A percentile compares a stretch with the other conserved stretches of the same genome.
phyloP scores from a whole-genome alignment of 305 asterid genomes.

The Solanum hybrid region DNA sequence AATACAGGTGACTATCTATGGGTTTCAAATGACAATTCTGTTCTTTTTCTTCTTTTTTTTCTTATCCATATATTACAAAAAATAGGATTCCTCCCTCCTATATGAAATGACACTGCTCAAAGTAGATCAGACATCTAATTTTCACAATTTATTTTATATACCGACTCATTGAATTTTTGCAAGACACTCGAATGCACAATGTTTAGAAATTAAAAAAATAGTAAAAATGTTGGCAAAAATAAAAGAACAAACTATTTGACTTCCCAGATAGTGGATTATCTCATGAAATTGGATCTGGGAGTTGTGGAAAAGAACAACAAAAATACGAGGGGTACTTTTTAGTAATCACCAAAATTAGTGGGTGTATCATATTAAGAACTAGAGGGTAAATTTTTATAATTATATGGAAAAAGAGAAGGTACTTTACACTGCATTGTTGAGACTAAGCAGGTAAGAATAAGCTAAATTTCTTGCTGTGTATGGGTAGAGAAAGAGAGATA shows the following conservation, averaged over 20 bases:
- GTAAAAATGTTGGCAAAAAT: not conserved
- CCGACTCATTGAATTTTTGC: not conserved
- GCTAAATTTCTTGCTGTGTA: not conserved
- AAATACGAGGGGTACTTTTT: not conserved
- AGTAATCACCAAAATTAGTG: not conserved
- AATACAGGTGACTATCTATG: not conserved
- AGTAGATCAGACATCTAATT: not conserved
- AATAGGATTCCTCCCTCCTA: not conserved
- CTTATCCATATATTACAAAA: not conserved
- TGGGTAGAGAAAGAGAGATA: constrained; percentile 22
- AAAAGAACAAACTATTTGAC: not conserved
- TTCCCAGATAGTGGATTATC: not conserved
- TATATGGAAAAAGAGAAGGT: not conserved
- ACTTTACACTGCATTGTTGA: not conserved
- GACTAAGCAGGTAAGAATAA: not conserved
- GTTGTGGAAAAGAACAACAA: not conserved
- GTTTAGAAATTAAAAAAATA: not conserved
- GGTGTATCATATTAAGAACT: not conserved
- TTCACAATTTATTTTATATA: not conserved
- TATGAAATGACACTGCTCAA: not conserved
- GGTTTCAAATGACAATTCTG: not conserved
- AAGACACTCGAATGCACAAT: not conserved
- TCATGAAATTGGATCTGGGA: not conserved
- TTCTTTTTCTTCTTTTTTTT: not conserved
- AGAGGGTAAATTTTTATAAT: not conserved